phyloP scores from a whole-genome alignment of 1,139 yeast species.

The Debaryomyces subglobosus region DNA sequence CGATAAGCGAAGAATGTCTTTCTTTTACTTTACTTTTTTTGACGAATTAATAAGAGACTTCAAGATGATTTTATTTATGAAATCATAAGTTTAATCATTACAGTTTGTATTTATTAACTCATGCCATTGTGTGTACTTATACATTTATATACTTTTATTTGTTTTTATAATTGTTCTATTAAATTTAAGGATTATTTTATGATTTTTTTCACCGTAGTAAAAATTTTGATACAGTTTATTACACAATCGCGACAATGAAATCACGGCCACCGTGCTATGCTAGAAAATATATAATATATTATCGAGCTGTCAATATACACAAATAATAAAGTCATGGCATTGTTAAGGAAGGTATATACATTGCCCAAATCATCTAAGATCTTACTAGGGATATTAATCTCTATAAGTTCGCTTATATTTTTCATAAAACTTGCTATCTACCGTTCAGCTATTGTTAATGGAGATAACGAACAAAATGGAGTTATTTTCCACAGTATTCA shows the following conservation, averaged over 20 bases:
- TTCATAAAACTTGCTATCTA: conserved; percentile 34
- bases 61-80: background rate
- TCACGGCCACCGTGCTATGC: conserved; percentile 1
- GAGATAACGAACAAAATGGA: conserved; percentile 29
- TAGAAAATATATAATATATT: background rate
- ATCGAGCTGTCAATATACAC: background rate
- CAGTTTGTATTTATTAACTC: conserved; percentile 6
- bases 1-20: background rate
- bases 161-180: conserved; percentile 6
- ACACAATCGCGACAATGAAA: conserved; percentile 6
- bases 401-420: conserved; percentile 29
- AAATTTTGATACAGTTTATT: background rate
- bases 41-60: conserved; percentile 2
- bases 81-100: background rate
- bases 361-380: conserved; percentile 33
- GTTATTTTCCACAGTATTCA: conserved; percentile 40
- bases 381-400: conserved; percentile 27
- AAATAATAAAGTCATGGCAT: conserved; percentile 13
- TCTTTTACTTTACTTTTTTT: background rate
- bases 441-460: conserved; percentile 37
- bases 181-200: conserved; percentile 10
- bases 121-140: conserved; percentile 3
- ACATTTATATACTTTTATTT: conserved; percentile 9
- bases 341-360: conserved; percentile 16
- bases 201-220: background rate